These are phyloP conservation scores for Gossypium bickii DNA, from an alignment of 345 rosid genomes.

Conservation along the genomic window DNA sequence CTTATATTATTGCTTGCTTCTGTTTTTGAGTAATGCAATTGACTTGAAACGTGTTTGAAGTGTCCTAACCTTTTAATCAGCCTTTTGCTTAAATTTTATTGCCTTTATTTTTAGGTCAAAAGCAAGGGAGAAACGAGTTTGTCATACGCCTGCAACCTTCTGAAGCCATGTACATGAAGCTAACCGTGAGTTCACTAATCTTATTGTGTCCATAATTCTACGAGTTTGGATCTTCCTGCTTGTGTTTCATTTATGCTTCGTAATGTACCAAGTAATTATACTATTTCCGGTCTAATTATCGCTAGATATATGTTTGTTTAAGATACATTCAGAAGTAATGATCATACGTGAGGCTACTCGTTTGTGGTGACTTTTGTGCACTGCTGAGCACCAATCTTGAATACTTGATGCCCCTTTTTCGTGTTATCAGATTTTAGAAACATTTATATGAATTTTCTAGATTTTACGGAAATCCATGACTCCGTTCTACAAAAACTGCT, in stretches of 20 bases:
- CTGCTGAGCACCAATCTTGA: neutral
- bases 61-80: neutral
- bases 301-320: neutral
- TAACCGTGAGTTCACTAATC: slow-evolving; percentile 55
- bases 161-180: slow-evolving; percentile 98
- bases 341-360: neutral
- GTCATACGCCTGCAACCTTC: slow-evolving; percentile 96
- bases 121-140: slow-evolving; percentile 97
- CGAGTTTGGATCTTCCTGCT: neutral
- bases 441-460: neutral
- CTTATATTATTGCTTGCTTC: neutral
- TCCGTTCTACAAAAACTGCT: neutral
- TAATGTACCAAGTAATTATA: neutral
- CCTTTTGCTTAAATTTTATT: slow-evolving; percentile 9
- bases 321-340: neutral
- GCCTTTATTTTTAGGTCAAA: slow-evolving; percentile 49
- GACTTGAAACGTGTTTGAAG: neutral
- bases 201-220: neutral
- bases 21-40: neutral
- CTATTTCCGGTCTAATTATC: neutral
- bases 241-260: neutral
- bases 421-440: neutral
- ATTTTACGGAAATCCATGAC: neutral
- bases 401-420: neutral
- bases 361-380: neutral